Evolutionary conservation across 1,284 basidiomycete species (phyloP).

Genomic region (Naganishia albida): DNA sequence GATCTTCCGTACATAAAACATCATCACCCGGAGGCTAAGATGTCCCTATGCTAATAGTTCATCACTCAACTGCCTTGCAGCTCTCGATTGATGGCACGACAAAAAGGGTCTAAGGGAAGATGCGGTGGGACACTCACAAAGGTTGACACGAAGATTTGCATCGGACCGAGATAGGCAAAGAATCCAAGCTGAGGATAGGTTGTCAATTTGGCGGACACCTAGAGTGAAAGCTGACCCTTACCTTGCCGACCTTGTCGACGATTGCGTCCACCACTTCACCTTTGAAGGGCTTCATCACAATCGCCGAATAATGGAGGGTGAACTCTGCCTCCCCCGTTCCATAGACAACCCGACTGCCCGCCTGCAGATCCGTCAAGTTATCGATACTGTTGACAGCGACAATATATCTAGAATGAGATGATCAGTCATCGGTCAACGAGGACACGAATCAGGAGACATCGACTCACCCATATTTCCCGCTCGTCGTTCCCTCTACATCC

Average conservation of each 20-base stretch:
- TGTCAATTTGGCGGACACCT: background rate
- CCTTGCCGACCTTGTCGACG: conserved; percentile 94
- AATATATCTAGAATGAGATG: conserved; percentile 67
- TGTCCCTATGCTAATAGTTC: conserved; percentile 37
- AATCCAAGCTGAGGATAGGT: conserved; percentile 80
- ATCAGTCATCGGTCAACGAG: conserved; percentile 6
- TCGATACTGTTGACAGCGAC: conserved; percentile 89
- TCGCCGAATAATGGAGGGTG: conserved; percentile 82
- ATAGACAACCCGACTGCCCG: conserved; percentile 75
- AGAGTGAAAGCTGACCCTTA: conserved; percentile 52
- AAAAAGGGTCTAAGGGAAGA: background rate
- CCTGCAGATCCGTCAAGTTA: conserved; percentile 67
- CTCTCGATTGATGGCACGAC: conserved; percentile 21
- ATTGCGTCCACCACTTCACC: conserved; percentile 97
- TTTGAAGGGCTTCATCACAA: conserved; percentile 98
- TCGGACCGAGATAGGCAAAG: conserved; percentile 92
- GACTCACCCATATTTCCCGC: conserved; percentile 76
- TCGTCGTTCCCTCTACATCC: conserved; percentile 96
- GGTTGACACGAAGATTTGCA: conserved; percentile 59
- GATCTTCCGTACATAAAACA: conserved; percentile 35
- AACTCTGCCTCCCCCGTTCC: conserved; percentile 95
- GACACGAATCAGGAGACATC: conserved; percentile 15
- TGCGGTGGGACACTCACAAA: conserved; percentile 36
- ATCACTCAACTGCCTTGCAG: conserved; percentile 30
- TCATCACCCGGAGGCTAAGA: conserved; percentile 33